These are phyloP conservation scores for Chrysoporthe deuterocubensis DNA, from an alignment of 2,329 filamentous ascomycete genomes.

Conservation along the genomic window DNA sequence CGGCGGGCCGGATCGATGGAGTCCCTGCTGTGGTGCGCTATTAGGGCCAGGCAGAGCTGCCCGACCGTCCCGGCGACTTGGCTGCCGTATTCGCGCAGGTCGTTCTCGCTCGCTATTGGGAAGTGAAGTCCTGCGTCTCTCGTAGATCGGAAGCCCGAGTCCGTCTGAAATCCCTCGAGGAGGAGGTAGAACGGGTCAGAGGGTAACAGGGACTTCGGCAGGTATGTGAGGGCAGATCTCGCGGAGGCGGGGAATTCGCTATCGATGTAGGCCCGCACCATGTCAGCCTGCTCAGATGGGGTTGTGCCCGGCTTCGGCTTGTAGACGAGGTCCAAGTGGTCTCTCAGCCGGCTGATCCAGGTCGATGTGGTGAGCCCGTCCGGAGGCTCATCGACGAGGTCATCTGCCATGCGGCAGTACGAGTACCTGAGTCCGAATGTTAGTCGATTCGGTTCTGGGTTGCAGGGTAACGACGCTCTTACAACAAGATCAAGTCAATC, in stretches of 20 bases:
- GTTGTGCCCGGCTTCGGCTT: slow-evolving; percentile 35
- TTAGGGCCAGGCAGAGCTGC: slow-evolving; percentile 68
- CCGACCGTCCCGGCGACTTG: slow-evolving; percentile 75
- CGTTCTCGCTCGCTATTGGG: slow-evolving; percentile 62
- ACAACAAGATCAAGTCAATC: slow-evolving; percentile 69
- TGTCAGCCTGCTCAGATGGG: slow-evolving; percentile 28
- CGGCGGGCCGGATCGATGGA: slow-evolving; percentile 37
- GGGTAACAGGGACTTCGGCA: slow-evolving; percentile 62
- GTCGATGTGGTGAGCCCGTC: slow-evolving; percentile 54
- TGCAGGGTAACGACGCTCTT: slow-evolving; percentile 33
- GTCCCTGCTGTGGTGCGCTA: slow-evolving; percentile 59
- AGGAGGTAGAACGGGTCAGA: slow-evolving; percentile 65
- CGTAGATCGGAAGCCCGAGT: slow-evolving; percentile 56
- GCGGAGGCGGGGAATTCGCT: slow-evolving; percentile 56
- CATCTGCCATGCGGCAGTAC: slow-evolving; percentile 75
- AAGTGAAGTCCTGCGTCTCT: slow-evolving; percentile 36
- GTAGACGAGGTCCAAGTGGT: slow-evolving; percentile 61
- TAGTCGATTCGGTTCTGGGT: slow-evolving; percentile 1
- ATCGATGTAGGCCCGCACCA: slow-evolving; percentile 41
- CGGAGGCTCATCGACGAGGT: slow-evolving; percentile 69
- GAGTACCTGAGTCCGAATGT: slow-evolving; percentile 58
- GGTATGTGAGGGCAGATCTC: slow-evolving; percentile 59
- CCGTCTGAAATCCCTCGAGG: slow-evolving; percentile 70
- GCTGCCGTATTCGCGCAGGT: slow-evolving; percentile 66
- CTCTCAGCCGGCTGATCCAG: slow-evolving; percentile 63